Evolutionary conservation across 2,329 filamentous ascomycete species (phyloP).

Genomic region (Claviceps sp.): DNA sequence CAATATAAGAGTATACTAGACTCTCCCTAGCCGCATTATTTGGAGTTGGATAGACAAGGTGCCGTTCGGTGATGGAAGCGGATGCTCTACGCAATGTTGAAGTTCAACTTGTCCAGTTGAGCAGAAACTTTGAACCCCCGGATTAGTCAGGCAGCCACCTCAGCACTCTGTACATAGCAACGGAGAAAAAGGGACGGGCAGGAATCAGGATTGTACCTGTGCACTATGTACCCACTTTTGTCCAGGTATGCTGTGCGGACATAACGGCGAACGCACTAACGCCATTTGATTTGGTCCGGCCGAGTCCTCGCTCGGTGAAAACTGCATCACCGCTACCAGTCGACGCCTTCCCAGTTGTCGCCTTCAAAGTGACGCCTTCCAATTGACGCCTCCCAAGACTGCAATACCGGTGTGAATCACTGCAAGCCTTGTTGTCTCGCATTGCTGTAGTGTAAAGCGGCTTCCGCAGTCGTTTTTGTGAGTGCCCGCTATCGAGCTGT

Average conservation of each 20-base stretch:
- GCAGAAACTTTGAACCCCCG: not conserved
- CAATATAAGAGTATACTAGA: not conserved
- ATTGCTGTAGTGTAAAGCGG: not conserved
- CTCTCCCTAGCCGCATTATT: not conserved
- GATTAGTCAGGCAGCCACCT: not conserved
- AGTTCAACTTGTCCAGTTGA: not conserved
- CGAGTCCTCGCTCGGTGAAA: constrained; percentile 1
- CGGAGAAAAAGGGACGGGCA: too few species aligned
- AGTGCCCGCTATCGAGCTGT: not conserved
- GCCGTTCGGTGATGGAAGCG: not conserved
- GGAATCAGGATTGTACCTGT: too few species aligned
- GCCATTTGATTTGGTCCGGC: not conserved
- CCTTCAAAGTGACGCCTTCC: not conserved
- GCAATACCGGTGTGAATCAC: not conserved
- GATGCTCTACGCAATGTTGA: not conserved
- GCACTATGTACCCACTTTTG: too few species aligned
- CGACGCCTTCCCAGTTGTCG: not conserved
- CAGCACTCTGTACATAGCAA: too few species aligned
- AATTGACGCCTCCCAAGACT: not conserved
- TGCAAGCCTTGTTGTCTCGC: not conserved
- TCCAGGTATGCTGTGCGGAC: not conserved
- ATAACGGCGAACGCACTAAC: not conserved
- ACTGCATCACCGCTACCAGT: constrained; percentile 2
- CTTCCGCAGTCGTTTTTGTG: not conserved
- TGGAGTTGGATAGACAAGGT: not conserved